Base-by-base conservation (phyloP, 768 basidiomycete genomes). In the Boletus pseudo-olivaceus region DNA sequence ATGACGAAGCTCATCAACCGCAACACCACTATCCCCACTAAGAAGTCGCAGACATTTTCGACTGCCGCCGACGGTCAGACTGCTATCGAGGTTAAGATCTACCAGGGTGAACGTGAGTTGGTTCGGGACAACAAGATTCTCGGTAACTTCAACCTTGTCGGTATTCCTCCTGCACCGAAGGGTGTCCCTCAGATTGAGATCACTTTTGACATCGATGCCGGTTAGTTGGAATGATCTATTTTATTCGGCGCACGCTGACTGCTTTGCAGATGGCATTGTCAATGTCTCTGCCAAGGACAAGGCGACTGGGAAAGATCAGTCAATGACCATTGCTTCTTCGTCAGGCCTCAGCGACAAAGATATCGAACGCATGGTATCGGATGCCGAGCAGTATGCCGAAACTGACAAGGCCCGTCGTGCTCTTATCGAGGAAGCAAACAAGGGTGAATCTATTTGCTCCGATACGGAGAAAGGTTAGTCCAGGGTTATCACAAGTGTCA, bases 71-170 rank as follows among this genome's bases (percentile, higher is more conserved):
- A 99, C 58, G 96, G 97, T 49, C 97, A 99, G 75, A 96, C 90
- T n/a, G 95, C 96, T 35, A 98, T 99, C 61, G 95, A 98, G 73
- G 96, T 99, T 73, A 98, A 98, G 85, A 94, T 99, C 63, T 99
- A 84, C 82, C 97, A 99, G 76, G 97, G 97, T 67, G 97, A 99
- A 79, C 95, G 97, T 78, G 97, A 98, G 71, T 85, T 98, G 62
- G 95, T 98, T 53, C 82, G 90, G 51, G 97, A 98, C 78, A 98
- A 98, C 86, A 99, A 98, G 76, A 76, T 98, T 7, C 88, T 99
- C 54, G 97, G 97, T 58, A 96, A 98, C 80, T 99, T 99, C 88
- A 97, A 98, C 77, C 90, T 99, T 57, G 93, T 95, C 56, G 97
- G 96, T 48, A 94, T 99, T 54, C 96, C 97, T 6, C 87, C 87